phyloP scores from a whole-genome alignment of 805 yeast species.

The Sporopachydermia lactativora region DNA sequence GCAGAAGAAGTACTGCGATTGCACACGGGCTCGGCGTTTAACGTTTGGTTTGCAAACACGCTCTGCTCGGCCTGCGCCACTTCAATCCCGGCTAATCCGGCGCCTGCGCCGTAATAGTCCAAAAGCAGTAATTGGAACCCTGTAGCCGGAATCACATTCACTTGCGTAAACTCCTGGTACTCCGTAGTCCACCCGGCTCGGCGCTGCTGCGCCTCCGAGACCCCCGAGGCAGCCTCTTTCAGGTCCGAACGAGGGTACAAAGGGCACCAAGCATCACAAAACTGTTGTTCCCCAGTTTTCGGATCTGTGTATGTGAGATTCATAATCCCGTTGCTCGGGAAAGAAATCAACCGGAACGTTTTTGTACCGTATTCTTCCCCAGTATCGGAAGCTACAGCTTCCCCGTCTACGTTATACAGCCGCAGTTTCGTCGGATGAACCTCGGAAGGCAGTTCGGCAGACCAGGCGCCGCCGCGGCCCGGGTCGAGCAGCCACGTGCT shows the following conservation, averaged over 20 bases:
- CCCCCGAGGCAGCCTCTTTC: conserved; percentile 3
- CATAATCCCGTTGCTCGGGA: conserved; percentile 82
- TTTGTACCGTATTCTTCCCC: conserved; percentile 21
- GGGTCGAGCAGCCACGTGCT: conserved; percentile 14
- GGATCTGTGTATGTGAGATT: conserved; percentile 81
- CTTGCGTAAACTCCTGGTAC: conserved; percentile 78
- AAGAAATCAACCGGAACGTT: conserved; percentile 56
- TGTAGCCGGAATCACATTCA: conserved; percentile 46
- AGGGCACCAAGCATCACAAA: conserved; percentile 90
- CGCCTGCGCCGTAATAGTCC: conserved; percentile 54
- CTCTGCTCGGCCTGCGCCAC: conserved; percentile 41
- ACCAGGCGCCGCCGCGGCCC: conserved; percentile 48
- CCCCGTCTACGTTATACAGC: conserved; percentile 44
- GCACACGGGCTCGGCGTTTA: conserved; percentile 54
- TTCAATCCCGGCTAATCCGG: conserved; percentile 61
- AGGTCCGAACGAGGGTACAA: conserved; percentile 26
- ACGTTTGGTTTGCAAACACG: conserved; percentile 60
- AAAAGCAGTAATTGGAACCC: conserved; percentile 49
- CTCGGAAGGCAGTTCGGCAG: conserved; percentile 39
- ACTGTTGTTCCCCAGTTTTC: conserved; percentile 32
- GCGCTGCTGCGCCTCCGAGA: not conserved
- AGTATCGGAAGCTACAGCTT: conserved; percentile 24
- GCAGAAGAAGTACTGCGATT: conserved; percentile 12
- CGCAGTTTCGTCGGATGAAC: conserved; percentile 60
- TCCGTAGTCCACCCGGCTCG: conserved; percentile 19